phyloP scores from a whole-genome alignment of 352 stramenopile species.

The Pythium chondricola region DNA sequence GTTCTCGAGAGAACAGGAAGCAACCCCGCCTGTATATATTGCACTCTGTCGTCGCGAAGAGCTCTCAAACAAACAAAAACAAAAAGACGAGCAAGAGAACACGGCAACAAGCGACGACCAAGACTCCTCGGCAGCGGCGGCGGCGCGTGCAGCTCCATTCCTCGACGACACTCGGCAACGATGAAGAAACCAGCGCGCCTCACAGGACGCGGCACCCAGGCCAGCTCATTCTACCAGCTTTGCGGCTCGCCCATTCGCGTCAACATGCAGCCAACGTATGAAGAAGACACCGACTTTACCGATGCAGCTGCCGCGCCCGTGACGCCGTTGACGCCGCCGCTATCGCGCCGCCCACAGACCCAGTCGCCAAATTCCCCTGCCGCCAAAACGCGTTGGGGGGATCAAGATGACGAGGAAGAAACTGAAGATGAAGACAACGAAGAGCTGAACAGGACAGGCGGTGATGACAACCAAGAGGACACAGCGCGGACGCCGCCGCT shows the following conservation, averaged over 20 bases:
- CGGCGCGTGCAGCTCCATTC: too few species aligned
- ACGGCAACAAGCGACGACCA: not conserved
- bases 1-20: too few species aligned
- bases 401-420: slow-evolving; percentile 1
- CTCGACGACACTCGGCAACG: not conserved
- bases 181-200: not conserved
- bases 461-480: slow-evolving; percentile 6
- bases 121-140: not conserved
- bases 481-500: slow-evolving; percentile 32
- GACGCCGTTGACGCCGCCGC: slow-evolving; percentile 20
- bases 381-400: not conserved
- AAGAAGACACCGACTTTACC: slow-evolving; percentile 31
- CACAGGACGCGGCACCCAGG: slow-evolving; percentile 26
- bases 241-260: slow-evolving; percentile 78
- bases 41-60: too few species aligned
- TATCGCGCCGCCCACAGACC: slow-evolving; percentile 2
- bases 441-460: too few species aligned
- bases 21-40: too few species aligned
- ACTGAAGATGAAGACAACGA: slow-evolving; percentile 1
- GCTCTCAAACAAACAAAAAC: not conserved
- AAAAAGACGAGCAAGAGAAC: not conserved
- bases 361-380: not conserved
- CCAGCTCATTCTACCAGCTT: slow-evolving; percentile 54
- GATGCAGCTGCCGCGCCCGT: slow-evolving; percentile 27
- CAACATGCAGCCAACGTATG: slow-evolving; percentile 32